Base-by-base conservation (phyloP, 1,139 yeast genomes). In the Yamadazyma taylorii region DNA sequence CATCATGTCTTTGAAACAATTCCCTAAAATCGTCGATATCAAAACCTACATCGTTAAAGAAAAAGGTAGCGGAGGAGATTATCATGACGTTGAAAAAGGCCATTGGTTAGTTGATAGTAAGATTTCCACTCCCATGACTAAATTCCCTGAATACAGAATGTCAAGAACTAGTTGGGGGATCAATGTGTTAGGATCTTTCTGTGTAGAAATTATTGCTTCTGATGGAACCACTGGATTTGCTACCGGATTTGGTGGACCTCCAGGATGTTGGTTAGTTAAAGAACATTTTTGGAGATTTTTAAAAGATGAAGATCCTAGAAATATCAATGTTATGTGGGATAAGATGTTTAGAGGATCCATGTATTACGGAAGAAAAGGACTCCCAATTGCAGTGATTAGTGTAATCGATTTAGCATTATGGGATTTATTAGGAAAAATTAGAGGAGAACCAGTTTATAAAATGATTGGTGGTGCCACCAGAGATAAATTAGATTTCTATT, bases 191-290 rank as follows among this genome's bases (percentile, higher is more conserved):
- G 77, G 76, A n/a, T 70, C 76, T 5, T 70, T 71, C 53, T 69
- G 71, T 53, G 69, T 71, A 36, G 76, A 71, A 46, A 58, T 72
- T 34, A 71, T 63, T 47, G 72, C 77, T 25, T 56, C 65, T 13
- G 75, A 71, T 45, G 77, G 77, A 33, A 63, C 73, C 11, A 66
- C 55, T 34, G 77, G 77, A 19, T 69, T 70, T 40, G 75, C 76
- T 19, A 71, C 77, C 30, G 77, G 76, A n/a, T 70, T 71, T 47
- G 77, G 77, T 29, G 77, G 77, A n/a, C 70, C 72, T 35, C 66
- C 70, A 21, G 75, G 74, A 4, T 69, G 76, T 48, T 69, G 76
- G 75, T 53, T 71, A 35, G 69, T 66, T 38, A 64, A 67, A 44
- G 51, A 67, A 37, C 77, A 71, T 50, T 71, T 72, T 50, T 58